A percentile compares a stretch with the other conserved stretches of the same genome.
Evolutionary conservation across 2,329 filamentous ascomycete species (phyloP).

Genomic region (Onygenales sp.): DNA sequence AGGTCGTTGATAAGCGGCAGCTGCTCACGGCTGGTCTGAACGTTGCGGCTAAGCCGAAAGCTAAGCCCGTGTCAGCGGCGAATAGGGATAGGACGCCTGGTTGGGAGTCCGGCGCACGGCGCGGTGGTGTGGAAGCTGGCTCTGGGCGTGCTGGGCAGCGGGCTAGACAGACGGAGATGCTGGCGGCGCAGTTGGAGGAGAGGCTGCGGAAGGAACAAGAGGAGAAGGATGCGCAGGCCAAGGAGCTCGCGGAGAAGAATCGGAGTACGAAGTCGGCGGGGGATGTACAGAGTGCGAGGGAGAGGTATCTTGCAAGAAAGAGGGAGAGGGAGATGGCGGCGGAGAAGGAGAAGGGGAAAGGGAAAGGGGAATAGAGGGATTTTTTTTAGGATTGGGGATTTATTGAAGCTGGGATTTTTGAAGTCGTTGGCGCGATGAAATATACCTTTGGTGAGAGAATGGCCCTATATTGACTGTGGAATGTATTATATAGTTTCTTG

Average conservation of each 20-base stretch:
- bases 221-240: constrained; percentile 46
- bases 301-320: constrained; percentile 53
- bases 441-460: too few relatives aligned
- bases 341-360: constrained; percentile 17
- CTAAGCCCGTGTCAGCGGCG: constrained; percentile 12
- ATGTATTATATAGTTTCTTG: too few relatives aligned
- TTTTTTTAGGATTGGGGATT: neutral
- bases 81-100: constrained; percentile 1
- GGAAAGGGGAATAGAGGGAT: too few relatives aligned
- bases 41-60: constrained; percentile 46
- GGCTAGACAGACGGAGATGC: constrained; percentile 51
- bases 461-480: too few relatives aligned
- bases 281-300: constrained; percentile 52
- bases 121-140: constrained; percentile 19
- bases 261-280: constrained; percentile 50
- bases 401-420: neutral
- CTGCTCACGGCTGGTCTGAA: constrained; percentile 54
- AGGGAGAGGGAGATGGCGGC: constrained; percentile 37
- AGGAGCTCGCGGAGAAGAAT: constrained; percentile 44
- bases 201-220: constrained; percentile 46
- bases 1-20: constrained; percentile 55
- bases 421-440: neutral
- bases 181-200: constrained; percentile 50
- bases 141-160: constrained; percentile 36
- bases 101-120: neutral